Evolutionary conservation across 192 early-diverging fungal genomes (phyloP).

Genomic region (Backusella mclennaniae): DNA sequence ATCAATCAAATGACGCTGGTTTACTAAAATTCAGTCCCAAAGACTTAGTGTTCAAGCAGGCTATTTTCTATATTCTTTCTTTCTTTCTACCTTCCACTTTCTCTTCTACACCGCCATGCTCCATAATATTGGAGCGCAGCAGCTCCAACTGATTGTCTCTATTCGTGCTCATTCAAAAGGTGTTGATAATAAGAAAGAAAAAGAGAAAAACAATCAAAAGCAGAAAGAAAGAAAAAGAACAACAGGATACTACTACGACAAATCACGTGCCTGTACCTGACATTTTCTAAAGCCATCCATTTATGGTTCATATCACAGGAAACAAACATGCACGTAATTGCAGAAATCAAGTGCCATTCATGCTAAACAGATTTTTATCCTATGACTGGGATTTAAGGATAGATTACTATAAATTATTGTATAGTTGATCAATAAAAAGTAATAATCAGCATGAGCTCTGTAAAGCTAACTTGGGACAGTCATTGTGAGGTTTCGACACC

Average conservation of each 20-base stretch:
- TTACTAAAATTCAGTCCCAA: constrained; percentile 48
- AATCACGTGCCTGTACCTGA: not conserved
- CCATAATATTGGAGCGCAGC: constrained; percentile 47
- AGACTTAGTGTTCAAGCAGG: not conserved
- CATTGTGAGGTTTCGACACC: too few relatives aligned
- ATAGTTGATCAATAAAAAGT: too few relatives aligned
- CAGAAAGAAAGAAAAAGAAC: not conserved
- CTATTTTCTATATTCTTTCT: not conserved
- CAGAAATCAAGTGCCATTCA: too few relatives aligned
- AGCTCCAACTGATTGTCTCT: constrained; percentile 14
- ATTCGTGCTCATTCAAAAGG: not conserved
- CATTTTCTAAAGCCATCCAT: not conserved
- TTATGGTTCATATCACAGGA: not conserved
- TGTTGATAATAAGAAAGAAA: not conserved
- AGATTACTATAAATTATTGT: too few relatives aligned
- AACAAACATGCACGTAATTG: too few relatives aligned
- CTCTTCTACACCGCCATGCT: constrained; percentile 56
- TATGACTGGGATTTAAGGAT: too few relatives aligned
- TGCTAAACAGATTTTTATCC: too few relatives aligned
- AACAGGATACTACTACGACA: not conserved
- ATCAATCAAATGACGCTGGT: constrained; percentile 89
- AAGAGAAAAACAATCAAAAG: not conserved
- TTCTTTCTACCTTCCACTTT: constrained; percentile 49
- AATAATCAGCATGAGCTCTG: too few relatives aligned
- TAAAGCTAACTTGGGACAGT: too few relatives aligned